A percentile compares a stretch with the other conserved stretches of the same genome.
Conservation (phyloP, 352 stramenopile species). For the Aphanomyces astaci region DNA sequence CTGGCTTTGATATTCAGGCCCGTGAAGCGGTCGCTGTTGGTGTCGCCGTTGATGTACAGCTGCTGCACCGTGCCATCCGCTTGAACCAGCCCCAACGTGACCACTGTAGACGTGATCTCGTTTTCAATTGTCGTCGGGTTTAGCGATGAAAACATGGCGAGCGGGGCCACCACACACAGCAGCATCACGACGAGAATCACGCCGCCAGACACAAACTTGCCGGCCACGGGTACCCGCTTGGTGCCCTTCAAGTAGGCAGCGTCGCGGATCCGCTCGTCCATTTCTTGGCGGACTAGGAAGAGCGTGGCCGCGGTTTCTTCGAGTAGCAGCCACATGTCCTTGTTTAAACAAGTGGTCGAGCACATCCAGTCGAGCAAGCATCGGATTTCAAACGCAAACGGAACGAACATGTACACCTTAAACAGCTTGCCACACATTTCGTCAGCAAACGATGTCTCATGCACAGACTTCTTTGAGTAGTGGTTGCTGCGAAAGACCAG, state of each 20-base stretch:
- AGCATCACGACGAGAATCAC: slow-evolving; percentile 75
- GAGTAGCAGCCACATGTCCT: slow-evolving; percentile 73
- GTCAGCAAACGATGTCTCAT: slow-evolving; percentile 19
- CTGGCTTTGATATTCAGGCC: slow-evolving; percentile 45
- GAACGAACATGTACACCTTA: slow-evolving; percentile 60
- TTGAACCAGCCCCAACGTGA: slow-evolving; percentile 68
- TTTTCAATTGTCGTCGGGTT: slow-evolving; percentile 75
- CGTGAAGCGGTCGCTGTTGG: slow-evolving; percentile 57
- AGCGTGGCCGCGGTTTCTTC: slow-evolving; percentile 76
- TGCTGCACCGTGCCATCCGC: slow-evolving; percentile 61
- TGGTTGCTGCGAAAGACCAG: slow-evolving; percentile 70
- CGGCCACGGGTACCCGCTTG: slow-evolving; percentile 49
- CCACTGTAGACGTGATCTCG: slow-evolving; percentile 46
- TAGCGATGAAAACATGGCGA: slow-evolving; percentile 79
- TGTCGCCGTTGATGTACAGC: slow-evolving; percentile 68
- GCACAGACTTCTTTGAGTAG: slow-evolving; percentile 35
- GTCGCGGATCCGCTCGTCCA: slow-evolving; percentile 56
- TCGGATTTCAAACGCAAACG: slow-evolving; percentile 85
- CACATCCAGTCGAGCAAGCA: slow-evolving; percentile 79
- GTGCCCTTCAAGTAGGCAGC: slow-evolving; percentile 72
- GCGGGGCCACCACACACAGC: slow-evolving; percentile 60
- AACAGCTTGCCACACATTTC: slow-evolving; percentile 52
- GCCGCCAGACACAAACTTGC: slow-evolving; percentile 59
- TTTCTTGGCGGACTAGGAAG: slow-evolving; percentile 69
- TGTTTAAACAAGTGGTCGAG: slow-evolving; percentile 74